Percentiles rank a stretch among this genome's conserved stretches.
phyloP scores from a whole-genome alignment of 2,329 filamentous ascomycete species.

The Fusarium sublunatum region DNA sequence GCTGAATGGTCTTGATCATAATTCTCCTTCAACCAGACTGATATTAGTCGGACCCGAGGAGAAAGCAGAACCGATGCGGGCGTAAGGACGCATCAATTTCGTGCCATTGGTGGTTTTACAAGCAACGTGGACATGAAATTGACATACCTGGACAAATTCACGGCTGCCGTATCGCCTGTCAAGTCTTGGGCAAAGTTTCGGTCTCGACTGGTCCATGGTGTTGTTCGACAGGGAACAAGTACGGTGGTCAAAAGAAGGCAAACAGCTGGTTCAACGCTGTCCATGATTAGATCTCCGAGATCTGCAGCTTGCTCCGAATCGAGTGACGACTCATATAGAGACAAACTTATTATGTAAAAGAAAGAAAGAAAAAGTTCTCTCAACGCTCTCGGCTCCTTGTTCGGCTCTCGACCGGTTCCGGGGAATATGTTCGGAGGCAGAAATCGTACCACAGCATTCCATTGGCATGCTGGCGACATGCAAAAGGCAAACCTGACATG shows the following conservation, averaged over 20 bases:
- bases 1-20: background rate
- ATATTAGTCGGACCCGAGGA: background rate
- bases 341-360: slow-evolving; percentile 1
- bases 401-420: slow-evolving; percentile 9
- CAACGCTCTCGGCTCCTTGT: background rate
- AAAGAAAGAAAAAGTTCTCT: slow-evolving; percentile 2
- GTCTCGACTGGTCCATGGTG: background rate
- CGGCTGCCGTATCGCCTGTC: too few relatives aligned
- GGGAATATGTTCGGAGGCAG: background rate
- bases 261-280: background rate
- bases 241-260: background rate
- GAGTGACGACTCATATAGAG: background rate
- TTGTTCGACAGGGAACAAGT: background rate
- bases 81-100: background rate
- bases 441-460: slow-evolving; percentile 17
- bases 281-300: slow-evolving; percentile 8
- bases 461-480: slow-evolving; percentile 8
- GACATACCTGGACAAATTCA: background rate
- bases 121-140: background rate
- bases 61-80: background rate
- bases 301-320: slow-evolving; percentile 5
- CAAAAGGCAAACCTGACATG: slow-evolving; percentile 2
- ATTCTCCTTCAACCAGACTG: background rate
- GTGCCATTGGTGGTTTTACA: background rate
- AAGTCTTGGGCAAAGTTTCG: background rate